Base-by-base conservation (phyloP, 108 stramenopile genomes). In the Cyclostephanos tholiformis region DNA sequence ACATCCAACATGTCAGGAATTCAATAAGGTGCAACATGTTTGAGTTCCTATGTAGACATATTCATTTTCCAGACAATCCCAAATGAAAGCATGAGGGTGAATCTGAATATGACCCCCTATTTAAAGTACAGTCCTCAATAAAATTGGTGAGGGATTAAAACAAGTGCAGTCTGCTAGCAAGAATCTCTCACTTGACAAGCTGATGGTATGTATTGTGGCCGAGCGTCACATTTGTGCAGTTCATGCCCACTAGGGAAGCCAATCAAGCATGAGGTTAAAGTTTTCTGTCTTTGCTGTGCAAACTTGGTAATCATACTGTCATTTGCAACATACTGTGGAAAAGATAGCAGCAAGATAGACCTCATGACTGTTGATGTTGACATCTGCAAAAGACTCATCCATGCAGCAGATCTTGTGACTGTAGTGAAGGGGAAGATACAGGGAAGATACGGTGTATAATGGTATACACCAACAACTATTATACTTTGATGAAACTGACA, bases 171-270 rank as follows among this genome's bases (percentile, higher is more conserved):
- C 4, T 48, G 58, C 66, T 2, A 65, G 73, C 32, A 7, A 66
- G 35, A 32, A n/a, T 2, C 2, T 74, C 0, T 48, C 66, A n/a
- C 44, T 74, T 29, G 65, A 74, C 8, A 52, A 74, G 30, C 56
- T 52, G n/a, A 74, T 74, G 73, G 56, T 74, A 3, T 50, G 32
- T 74, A 74, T 19, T 66, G 35, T 49, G 73, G 50, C 16, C 3
- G 57, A 0, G 65, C 66, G 35, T 74, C 1, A 35, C 38, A 6
- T 74, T 53, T 12, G 20, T 74, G 1, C 64, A 66, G 20, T 74
- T 60, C 73, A 74, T 74, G 66, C 73, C 73, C 2, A 35, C 23
- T n/a, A n/a, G n/a, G n/a, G 6, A 74, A 74, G 17, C 73, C 73
- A 4, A 74, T 74, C 52, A 73, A 74, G 20, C 73, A 74, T 30